phyloP scores from a whole-genome alignment of 1,139 yeast genomes.

The Diutina scorzettiae region DNA sequence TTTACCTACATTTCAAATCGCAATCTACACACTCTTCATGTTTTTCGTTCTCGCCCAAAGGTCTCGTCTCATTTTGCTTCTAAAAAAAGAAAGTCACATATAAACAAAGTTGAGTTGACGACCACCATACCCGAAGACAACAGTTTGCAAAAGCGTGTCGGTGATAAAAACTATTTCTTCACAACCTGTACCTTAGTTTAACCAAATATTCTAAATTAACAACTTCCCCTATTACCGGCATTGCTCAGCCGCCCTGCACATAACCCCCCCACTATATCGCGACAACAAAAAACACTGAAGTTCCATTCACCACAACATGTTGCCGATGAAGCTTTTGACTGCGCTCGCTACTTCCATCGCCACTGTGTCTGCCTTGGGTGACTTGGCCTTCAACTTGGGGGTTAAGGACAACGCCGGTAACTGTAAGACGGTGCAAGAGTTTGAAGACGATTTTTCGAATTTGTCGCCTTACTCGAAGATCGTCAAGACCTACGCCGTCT shows the following conservation, averaged over 20 bases:
- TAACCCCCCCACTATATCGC: background rate
- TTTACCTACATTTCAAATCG: too few relatives aligned
- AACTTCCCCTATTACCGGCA: too few relatives aligned
- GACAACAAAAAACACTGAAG: background rate
- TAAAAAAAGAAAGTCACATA: too few relatives aligned
- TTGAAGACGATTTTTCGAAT: conserved; percentile 45
- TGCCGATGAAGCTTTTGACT: conserved; percentile 31
- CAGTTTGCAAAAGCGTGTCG: too few relatives aligned
- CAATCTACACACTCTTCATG: too few relatives aligned
- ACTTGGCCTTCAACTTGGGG: conserved; percentile 68
- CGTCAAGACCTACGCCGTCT: conserved; percentile 74
- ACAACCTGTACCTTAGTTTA: too few relatives aligned
- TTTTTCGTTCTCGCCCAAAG: too few relatives aligned
- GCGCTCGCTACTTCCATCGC: conserved; percentile 26
- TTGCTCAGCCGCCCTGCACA: background rate
- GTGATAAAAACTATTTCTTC: too few relatives aligned
- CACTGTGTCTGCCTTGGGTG: conserved; percentile 14
- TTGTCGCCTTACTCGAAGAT: conserved; percentile 45
- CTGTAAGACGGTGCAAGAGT: conserved; percentile 64
- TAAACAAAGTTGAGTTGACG: too few relatives aligned
- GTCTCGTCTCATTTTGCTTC: too few relatives aligned
- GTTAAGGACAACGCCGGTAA: conserved; percentile 56
- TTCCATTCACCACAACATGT: conserved; percentile 9
- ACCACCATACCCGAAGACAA: too few relatives aligned
- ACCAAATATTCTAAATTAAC: too few relatives aligned